These are phyloP conservation scores for Cymbopogon citratus DNA, from an alignment of 176 grass and related monocot species.

Conservation along the genomic window DNA sequence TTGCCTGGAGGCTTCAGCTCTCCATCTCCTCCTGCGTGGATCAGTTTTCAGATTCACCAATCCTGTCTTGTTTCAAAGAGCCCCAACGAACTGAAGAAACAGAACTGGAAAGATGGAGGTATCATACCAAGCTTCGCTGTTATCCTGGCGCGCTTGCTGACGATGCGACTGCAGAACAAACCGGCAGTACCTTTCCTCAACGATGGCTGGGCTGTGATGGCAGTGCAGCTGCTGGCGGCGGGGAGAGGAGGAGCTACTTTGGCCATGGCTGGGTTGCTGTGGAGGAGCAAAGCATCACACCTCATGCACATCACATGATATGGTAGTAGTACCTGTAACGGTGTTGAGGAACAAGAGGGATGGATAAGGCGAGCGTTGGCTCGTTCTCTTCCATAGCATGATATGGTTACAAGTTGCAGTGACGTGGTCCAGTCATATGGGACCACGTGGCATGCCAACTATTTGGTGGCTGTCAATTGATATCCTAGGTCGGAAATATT, in stretches of 20 bases:
- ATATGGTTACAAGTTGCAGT: not conserved
- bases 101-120: not conserved
- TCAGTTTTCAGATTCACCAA: not conserved
- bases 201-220: conserved; percentile 4
- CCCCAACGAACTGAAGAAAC: not conserved
- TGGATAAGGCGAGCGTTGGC: conserved; percentile 43
- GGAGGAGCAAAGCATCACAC: conserved; percentile 27
- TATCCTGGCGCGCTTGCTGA: conserved; percentile 40
- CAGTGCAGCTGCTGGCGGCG: conserved; percentile 2
- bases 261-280: conserved; percentile 28
- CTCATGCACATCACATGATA: conserved; percentile 11
- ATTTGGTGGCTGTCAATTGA: not conserved
- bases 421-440: conserved; percentile 22
- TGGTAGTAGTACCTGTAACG: not conserved
- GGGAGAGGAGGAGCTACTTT: conserved; percentile 35
- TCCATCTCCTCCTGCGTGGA: conserved; percentile 50
- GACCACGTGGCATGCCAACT: conserved; percentile 3
- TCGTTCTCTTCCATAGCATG: conserved; percentile 24
- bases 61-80: conserved; percentile 3
- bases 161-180: not conserved
- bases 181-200: not conserved
- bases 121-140: conserved; percentile 42
- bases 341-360: not conserved
- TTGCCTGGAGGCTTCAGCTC: conserved; percentile 61
- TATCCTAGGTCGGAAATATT: not conserved